These are phyloP conservation scores for Monosporascus sp. DNA, from an alignment of 2,329 filamentous ascomycete genomes.

Conservation along the genomic window DNA sequence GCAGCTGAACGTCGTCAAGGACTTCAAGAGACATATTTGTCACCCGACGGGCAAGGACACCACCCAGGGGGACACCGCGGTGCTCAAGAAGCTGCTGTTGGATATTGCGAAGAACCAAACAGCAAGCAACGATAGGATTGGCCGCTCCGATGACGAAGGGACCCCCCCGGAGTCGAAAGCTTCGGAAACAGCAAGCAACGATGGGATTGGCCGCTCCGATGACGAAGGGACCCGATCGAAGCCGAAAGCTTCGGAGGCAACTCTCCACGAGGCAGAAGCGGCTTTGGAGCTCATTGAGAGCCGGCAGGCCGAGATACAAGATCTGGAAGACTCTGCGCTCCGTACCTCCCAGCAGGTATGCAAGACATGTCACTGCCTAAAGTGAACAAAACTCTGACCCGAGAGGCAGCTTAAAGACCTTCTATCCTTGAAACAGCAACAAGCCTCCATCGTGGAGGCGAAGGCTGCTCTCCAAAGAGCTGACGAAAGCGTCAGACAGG, in stretches of 20 bases:
- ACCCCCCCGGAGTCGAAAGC: not conserved
- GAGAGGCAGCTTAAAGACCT: slow-evolving; percentile 20
- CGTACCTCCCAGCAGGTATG: slow-evolving; percentile 16
- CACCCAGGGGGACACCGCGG: not conserved
- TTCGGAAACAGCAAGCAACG: slow-evolving; percentile 2
- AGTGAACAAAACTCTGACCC: not conserved
- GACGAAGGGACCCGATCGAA: not conserved
- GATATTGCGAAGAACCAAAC: not conserved
- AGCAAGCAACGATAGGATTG: slow-evolving; percentile 1
- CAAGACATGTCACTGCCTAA: not conserved
- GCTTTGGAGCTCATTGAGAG: slow-evolving; percentile 1
- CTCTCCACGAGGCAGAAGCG: not conserved
- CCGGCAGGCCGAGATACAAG: not conserved
- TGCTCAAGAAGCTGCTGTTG: slow-evolving; percentile 1
- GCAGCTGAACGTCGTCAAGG: slow-evolving; percentile 10
- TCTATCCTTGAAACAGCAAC: slow-evolving; percentile 28
- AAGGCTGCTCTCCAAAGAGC: slow-evolving; percentile 23
- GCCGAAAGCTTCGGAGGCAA: not conserved
- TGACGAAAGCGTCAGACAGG: slow-evolving; percentile 25
- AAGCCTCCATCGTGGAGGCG: slow-evolving; percentile 28
- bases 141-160: not conserved
- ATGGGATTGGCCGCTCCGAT: not conserved
- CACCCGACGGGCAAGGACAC: not conserved
- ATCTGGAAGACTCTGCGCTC: slow-evolving; percentile 1
- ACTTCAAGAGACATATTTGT: slow-evolving; percentile 6